Conservation (phyloP, 495 filamentous ascomycete genomes). For the Aspergillus steynii region DNA sequence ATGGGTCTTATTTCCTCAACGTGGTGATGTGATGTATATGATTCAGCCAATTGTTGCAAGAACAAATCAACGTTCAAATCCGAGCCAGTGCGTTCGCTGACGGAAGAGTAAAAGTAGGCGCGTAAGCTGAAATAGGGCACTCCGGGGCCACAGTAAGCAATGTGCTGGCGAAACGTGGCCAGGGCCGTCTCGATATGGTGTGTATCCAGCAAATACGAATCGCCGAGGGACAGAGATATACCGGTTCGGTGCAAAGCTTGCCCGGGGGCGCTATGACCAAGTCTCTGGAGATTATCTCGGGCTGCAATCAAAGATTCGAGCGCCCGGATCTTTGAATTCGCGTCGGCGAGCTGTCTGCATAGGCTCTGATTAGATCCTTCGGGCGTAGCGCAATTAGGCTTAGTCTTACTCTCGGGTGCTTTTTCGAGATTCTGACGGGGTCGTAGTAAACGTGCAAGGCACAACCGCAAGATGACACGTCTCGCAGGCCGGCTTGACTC, state of each 20-base stretch:
- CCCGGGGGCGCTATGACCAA: not conserved
- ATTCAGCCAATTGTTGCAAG: constrained; percentile 13
- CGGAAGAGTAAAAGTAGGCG: constrained; percentile 19
- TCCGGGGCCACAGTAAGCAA: constrained; percentile 28
- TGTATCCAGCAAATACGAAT: constrained; percentile 16
- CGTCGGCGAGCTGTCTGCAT: constrained; percentile 25
- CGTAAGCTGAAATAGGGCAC: constrained; percentile 17
- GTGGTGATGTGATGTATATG: constrained; percentile 11
- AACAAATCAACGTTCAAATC: constrained; percentile 28
- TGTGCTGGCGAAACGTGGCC: constrained; percentile 22
- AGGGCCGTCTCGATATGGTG: constrained; percentile 24
- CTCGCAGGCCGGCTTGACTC: constrained; percentile 29
- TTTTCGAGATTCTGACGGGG: constrained; percentile 16
- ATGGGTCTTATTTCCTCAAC: constrained; percentile 4
- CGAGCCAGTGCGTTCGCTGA: constrained; percentile 21
- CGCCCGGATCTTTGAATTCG: constrained; percentile 24
- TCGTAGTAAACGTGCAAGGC: constrained; percentile 25
- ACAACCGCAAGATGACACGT: constrained; percentile 25
- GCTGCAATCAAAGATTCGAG: constrained; percentile 20
- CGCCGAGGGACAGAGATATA: not conserved
- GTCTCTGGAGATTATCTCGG: not conserved
- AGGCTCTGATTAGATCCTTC: not conserved
- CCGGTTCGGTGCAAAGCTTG: not conserved
- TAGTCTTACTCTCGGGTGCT: constrained; percentile 24
- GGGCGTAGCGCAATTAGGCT: too few species aligned